Percentiles rank a stretch among this genome's conserved stretches.
Conservation (phyloP, 176 grass and related monocot genomes). For the Juncus inflexus region DNA sequence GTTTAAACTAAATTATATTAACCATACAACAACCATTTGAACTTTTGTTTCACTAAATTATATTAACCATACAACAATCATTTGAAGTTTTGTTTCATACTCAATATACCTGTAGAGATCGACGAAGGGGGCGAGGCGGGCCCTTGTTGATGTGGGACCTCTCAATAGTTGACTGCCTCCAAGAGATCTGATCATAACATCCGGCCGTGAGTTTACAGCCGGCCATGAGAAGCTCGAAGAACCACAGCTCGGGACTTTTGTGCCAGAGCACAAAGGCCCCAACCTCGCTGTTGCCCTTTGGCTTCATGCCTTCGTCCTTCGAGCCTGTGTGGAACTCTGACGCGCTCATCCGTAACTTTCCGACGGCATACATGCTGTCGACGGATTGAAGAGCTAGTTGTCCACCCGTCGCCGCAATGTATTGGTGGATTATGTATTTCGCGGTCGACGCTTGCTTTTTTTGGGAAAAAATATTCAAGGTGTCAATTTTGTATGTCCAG, state of each 20-base stretch:
- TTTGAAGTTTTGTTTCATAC: neutral
- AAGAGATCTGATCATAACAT: conserved; percentile 71
- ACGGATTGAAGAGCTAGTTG: conserved; percentile 68
- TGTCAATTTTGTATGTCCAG: no score
- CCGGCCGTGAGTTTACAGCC: conserved; percentile 88
- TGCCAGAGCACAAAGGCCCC: conserved; percentile 96
- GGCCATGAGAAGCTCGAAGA: conserved; percentile 91
- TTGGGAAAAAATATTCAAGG: neutral
- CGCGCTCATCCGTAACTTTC: conserved; percentile 85
- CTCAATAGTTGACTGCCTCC: conserved; percentile 77
- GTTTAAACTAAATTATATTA: no score
- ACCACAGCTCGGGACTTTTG: conserved; percentile 89
- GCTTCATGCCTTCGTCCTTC: conserved; percentile 54
- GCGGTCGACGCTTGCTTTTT: conserved; percentile 92
- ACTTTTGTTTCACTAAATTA: neutral
- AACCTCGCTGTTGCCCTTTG: conserved; percentile 66
- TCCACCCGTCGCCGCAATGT: conserved; percentile 94
- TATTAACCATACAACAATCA: neutral
- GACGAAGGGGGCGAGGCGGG: conserved; percentile 72
- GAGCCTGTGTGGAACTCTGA: conserved; percentile 77
- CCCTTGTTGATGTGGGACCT: conserved; percentile 48
- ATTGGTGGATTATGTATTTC: conserved; percentile 97
- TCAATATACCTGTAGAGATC: conserved; percentile 65
- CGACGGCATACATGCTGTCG: conserved; percentile 88
- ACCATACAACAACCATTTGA: neutral